These are phyloP conservation scores for Sporothrix schenckii DNA, from an alignment of 2,329 filamentous ascomycete genomes.

Conservation along the genomic window DNA sequence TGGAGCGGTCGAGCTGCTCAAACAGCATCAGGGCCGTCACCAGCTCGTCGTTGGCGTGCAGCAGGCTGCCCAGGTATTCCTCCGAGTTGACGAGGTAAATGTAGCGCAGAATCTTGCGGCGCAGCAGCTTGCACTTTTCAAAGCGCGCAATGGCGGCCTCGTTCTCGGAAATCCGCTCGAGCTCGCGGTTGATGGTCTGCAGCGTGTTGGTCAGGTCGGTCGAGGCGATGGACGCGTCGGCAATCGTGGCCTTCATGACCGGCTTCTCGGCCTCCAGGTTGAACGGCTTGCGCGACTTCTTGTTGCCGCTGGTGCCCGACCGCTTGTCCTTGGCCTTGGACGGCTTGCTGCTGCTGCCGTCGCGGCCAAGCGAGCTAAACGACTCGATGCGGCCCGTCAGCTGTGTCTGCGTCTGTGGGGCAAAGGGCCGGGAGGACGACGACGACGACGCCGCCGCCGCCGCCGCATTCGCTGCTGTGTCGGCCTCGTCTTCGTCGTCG, in stretches of 20 bases:
- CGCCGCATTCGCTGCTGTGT: conserved; percentile 29
- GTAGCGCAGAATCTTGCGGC: conserved; percentile 84
- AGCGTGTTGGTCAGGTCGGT: conserved; percentile 87
- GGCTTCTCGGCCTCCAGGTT: conserved; percentile 86
- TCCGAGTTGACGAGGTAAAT: conserved; percentile 91
- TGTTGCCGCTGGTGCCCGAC: conserved; percentile 41
- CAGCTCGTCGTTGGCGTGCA: conserved; percentile 95
- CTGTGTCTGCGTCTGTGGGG: conserved; percentile 33
- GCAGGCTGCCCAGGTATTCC: conserved; percentile 85
- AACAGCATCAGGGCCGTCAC: conserved; percentile 91
- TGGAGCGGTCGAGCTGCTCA: conserved; percentile 86
- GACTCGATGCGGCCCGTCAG: conserved; percentile 45
- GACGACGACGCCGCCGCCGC: conserved; percentile 35
- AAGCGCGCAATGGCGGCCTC: conserved; percentile 73
- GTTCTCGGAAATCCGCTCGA: conserved; percentile 85
- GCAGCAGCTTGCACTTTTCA: conserved; percentile 81
- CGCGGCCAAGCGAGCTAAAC: conserved; percentile 46
- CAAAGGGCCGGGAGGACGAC: conserved; percentile 28
- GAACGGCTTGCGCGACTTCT: conserved; percentile 68
- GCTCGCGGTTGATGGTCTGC: conserved; percentile 88
- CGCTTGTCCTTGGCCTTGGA: conserved; percentile 50
- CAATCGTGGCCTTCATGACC: conserved; percentile 83
- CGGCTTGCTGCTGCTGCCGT: background rate
- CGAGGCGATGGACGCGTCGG: conserved; percentile 84
- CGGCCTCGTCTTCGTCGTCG: conserved; percentile 62